Conservation (phyloP, 768 basidiomycete species). For the Lactifluus volemus region DNA sequence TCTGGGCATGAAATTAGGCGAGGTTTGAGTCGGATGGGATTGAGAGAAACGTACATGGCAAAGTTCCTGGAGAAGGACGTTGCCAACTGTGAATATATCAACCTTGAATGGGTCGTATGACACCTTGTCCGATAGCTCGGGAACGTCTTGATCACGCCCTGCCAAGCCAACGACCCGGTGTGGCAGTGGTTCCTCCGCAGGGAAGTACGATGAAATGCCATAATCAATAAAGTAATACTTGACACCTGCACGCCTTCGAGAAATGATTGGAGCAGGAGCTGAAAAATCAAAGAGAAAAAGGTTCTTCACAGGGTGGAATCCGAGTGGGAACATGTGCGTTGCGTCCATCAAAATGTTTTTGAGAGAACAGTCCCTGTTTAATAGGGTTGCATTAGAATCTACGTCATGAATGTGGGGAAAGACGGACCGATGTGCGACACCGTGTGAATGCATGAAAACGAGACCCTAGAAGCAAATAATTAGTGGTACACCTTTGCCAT, state of each 20-base stretch:
- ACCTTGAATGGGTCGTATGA: constrained; percentile 19
- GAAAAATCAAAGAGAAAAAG: not conserved
- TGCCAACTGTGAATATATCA: constrained; percentile 14
- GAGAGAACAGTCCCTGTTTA: not conserved
- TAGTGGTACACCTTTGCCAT: not conserved
- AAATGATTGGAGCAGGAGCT: not conserved
- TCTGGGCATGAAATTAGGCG: not conserved
- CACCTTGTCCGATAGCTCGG: constrained; percentile 1
- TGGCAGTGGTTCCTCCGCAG: not conserved
- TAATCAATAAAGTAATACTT: constrained; percentile 16
- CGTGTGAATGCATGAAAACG: constrained; percentile 14
- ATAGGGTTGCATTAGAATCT: not conserved
- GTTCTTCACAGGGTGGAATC: constrained; percentile 7
- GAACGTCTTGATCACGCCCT: constrained; percentile 12
- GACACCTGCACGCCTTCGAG: not conserved
- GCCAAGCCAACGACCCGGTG: not conserved
- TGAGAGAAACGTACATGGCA: not conserved
- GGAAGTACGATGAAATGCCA: constrained; percentile 9
- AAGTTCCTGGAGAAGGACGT: not conserved
- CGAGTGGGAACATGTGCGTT: constrained; percentile 3
- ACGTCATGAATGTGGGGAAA: not conserved
- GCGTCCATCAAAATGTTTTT: constrained; percentile 15
- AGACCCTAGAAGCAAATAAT: constrained; percentile 6
- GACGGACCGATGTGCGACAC: constrained; percentile 14
- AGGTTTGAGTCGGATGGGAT: too few species aligned